Evolutionary conservation across 2,329 filamentous ascomycete genomes (phyloP), one percentile per base, ranked within the genome.

Genomic region (Xylaria multiplex): DNA sequence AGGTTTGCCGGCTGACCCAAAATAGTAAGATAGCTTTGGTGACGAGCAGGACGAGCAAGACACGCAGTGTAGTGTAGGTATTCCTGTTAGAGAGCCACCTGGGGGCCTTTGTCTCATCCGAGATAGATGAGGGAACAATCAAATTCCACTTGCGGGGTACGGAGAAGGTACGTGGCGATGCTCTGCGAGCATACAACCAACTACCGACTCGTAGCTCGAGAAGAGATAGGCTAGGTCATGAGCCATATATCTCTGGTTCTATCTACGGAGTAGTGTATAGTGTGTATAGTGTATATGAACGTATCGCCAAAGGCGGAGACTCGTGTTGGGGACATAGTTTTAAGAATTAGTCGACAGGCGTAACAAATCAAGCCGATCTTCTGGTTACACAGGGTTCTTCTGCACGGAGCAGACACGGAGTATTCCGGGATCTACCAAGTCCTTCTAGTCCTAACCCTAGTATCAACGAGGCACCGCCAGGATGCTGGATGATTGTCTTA

Each of bases 381-480:
- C 40, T 46, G 27, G 59, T 63, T 64, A 46, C 59, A 62, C 48
- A 46, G 53, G 16, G 22, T 6, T 7, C 40, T 13, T 7, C 40
- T 13, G 22, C 14, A 43, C 37, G 53, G 53, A 40, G 37, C 55
- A 52, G 8, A 14, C 14, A 43, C 37, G 53, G 53, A 40, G 37
- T 59, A 52, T 55, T 55, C 53, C 59, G 64, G 64, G 59, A 62
- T 58, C 59, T 53, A 53, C 64, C 49, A 63, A 27, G 48, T 66
- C 53, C 14, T 54, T 35, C 54, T 40, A 27, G 53, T 46, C 2
- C 27, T 27, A 27, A 19, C 49, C 27, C 54, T 40, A 27, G 53
- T 46, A 37, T 50, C 53, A 54, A 19, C 16, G 45, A 62, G 37
- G 32, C 57, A 27, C 62, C 35, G 49, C 14, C 55, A 55, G 9